Conservation (phyloP, 2,329 filamentous ascomycete genomes). For the Phialophora tarda region DNA sequence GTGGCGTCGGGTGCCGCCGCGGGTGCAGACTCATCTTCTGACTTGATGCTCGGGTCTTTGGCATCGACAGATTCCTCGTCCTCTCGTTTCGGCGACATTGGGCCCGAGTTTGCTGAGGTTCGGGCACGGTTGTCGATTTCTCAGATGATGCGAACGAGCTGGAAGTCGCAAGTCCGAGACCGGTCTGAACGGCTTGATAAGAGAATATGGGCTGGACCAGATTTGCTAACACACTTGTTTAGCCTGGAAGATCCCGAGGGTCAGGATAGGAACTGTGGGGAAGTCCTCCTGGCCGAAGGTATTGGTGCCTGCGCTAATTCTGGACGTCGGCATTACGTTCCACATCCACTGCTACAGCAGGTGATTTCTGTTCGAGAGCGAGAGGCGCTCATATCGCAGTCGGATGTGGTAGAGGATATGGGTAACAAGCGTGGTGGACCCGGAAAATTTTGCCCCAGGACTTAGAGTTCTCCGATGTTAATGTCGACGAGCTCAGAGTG, state of each 20-base stretch:
- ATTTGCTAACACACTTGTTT: conserved; percentile 1
- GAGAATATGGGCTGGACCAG: conserved; percentile 10
- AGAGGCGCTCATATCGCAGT: background rate
- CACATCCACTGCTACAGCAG: background rate
- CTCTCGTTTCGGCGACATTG: conserved; percentile 32
- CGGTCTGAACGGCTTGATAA: conserved; percentile 6
- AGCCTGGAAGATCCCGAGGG: conserved; percentile 12
- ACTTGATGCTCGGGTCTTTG: conserved; percentile 52
- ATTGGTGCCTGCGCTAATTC: conserved; percentile 7
- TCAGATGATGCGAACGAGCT: background rate
- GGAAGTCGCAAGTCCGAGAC: background rate
- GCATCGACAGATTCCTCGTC: conserved; percentile 30
- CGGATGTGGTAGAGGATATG: background rate
- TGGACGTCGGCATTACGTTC: conserved; percentile 11
- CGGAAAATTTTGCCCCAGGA: background rate
- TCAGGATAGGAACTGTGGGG: conserved; percentile 14
- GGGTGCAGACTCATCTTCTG: conserved; percentile 20
- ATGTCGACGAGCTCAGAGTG: conserved; percentile 5
- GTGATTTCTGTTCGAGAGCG: background rate
- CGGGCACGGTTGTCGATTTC: background rate
- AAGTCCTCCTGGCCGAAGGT: background rate
- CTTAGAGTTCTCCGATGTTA: background rate
- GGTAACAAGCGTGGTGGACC: background rate
- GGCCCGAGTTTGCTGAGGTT: background rate
- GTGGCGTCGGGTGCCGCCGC: conserved; percentile 18